Evolutionary conservation across 441 rosid species (phyloP), one percentile per base, ranked within the genome.

Genomic region (Pelargonium fulgidum): DNA sequence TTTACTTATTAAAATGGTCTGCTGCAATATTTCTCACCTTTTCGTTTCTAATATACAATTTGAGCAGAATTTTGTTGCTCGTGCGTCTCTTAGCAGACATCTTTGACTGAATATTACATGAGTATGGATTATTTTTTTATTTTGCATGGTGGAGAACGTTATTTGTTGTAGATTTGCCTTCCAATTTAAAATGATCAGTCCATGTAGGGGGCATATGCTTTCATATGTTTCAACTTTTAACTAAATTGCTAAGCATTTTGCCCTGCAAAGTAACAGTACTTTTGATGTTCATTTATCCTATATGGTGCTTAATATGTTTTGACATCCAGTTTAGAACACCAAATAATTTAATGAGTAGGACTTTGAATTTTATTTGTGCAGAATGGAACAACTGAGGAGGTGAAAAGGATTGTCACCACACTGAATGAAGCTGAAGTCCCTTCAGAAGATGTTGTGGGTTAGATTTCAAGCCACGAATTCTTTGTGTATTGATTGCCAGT

Each of bases 361-460:
- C 3, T 58, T 68, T 7, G 5, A 29, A 50, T n/a, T 13, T 13
- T 14, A 2, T 64, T 69, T 54, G 65, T 72, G 70, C 78, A 88
- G 91, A 88, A 85, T 80, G 94, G 94, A 45, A 81, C 94, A 19
- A 68, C 72, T 69, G 89, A 83, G 64, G 91, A 88, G 71, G 91
- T 86, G 67, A 85, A 86, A 86, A 86, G 81, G 88, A 86, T 88
- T 52, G 86, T 89, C 48, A 50, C 83, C 9, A 62, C 71, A 11
- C 73, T 89, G 79, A 89, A 86, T 65, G 81, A 81, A 80, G 87
- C 88, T 67, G 87, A 89, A 62, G 85, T 89, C 50, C 94, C 94
- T 75, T 75, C 87, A 0, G 75, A 82, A 72, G 91, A 86, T 64
- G 84, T 76, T 58, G 94, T 85, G 7, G 94, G 89, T 86, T 68